phyloP scores from a whole-genome alignment of 2,329 filamentous ascomycete genomes.

The Xylariales sp. region DNA sequence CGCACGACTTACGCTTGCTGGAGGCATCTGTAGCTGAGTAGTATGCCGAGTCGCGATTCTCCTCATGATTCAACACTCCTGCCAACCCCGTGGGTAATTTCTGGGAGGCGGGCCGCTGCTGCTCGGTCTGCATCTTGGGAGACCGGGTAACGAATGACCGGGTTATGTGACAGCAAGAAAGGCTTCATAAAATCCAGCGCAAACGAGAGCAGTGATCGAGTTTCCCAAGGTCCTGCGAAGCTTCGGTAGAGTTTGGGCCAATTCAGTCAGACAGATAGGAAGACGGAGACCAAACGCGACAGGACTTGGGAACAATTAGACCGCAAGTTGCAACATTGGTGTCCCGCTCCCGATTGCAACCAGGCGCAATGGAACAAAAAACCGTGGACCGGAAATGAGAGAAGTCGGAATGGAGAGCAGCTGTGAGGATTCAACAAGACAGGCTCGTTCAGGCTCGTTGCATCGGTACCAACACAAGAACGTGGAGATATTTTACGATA shows the following conservation, averaged over 20 bases:
- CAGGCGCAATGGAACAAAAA: conserved; percentile 20
- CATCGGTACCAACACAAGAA: neutral
- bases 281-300: neutral
- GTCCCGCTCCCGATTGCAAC: conserved; percentile 21
- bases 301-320: conserved; percentile 14
- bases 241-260: conserved; percentile 1
- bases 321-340: conserved; percentile 20
- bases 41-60: conserved; percentile 49
- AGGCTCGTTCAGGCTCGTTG: too few species aligned
- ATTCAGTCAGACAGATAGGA: too few species aligned
- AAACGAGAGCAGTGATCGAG: too few species aligned
- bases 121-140: conserved; percentile 32
- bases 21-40: conserved; percentile 44
- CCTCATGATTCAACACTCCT: conserved; percentile 47
- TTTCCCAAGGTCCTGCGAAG: too few species aligned
- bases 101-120: conserved; percentile 33
- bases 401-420: too few species aligned
- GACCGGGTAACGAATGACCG: conserved; percentile 1
- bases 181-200: too few species aligned
- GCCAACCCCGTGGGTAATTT: conserved; percentile 45
- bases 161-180: too few species aligned
- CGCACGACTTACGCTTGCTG: conserved; percentile 43
- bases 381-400: neutral
- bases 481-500: neutral
- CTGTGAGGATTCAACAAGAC: too few species aligned